Base-by-base conservation (phyloP, 352 stramenopile genomes). In the Phytophthora parvispora region DNA sequence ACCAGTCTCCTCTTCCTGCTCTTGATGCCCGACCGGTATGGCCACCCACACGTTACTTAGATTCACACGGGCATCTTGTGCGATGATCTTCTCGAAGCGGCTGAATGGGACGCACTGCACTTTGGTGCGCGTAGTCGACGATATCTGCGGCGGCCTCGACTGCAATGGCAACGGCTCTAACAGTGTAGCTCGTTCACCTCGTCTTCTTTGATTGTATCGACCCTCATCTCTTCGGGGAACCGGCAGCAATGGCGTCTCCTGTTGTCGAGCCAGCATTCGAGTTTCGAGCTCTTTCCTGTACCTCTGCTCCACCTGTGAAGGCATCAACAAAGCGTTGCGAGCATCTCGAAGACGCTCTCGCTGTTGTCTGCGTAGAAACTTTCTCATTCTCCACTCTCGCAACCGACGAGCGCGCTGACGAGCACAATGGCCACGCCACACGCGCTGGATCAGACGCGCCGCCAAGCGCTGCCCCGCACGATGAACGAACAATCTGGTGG, bases 11-110 rank as follows among this genome's bases (percentile, higher is more conserved):
- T 8, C 48, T 20, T 45, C 32, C 20, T 34, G 53, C 34, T 78
- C 71, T 10, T 64, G 18, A 27, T 79, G 67, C 12, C 32, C 61
- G 49, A 82, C 73, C 1, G 84, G 84, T 27, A 92, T 83, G 22
- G 84, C 82, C 18, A 92, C 82, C 82, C 82, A 92, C 49, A 89
- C 61, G 49, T 88, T 88, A 36, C 68, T 55, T 38, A 84, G 50
- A 55, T 90, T 91, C 24, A 92, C 84, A 31, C 69, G 73, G 24
- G 74, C 73, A 27, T 77, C 68, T 61, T 69, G 60, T 8, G 60
- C 65, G 12, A 76, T 48, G n/a, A 87, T 85, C 51, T 77, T 76
- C 57, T 88, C 65, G n/a, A 84, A 89, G 50, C 77, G 82, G 48
- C 62, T 55, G 34, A 91, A 81, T 2, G 72, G 69, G 22, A 90